Evolutionary conservation across 495 filamentous ascomycete species (phyloP), one percentile per base, ranked within the genome.

Genomic region (Oleoguttula mirabilis): DNA sequence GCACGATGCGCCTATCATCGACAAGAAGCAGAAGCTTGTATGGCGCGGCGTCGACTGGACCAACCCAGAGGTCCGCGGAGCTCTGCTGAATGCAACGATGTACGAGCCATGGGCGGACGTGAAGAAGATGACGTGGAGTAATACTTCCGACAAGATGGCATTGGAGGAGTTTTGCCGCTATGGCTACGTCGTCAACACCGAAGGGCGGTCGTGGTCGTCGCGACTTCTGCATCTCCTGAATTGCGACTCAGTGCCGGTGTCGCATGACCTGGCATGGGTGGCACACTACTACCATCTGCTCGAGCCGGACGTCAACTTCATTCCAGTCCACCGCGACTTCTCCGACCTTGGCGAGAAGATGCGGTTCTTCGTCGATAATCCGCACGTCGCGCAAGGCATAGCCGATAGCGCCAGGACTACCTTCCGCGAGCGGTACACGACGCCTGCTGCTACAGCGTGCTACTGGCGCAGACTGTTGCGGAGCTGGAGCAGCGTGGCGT

Each of bases 1-100:
- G 14, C 55, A 25, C 25, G 48, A 37, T 45, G 46, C 21, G 2
- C 21, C 40, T 2, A 69, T 67, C 62, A 44, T 56, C 8, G 48
- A 65, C 3, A 88, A 88, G 55, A 71, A 69, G 48, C 67, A 72
- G 28, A 71, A 77, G 50, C 73, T 77, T 0, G 66, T 84, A 2
- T 86, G 83, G 83, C 68, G 82, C 24, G 83, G 82, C 52, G 36
- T 41, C 65, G 0, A 56, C 56, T 1, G 59, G 62, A 7, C 66
- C 61, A 37, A 55, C 57, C n/a, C 45, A 35, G 45, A 49, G 10
- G 41, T 75, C 2, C 59, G 73, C 5, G 55, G 66, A 22, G 61
- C 61, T 14, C 52, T 79, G 36, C 42, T 77, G 10, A 59, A 68
- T n/a, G 56, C 61, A 2, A 54, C 66, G 0, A 50, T 55, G 11